Evolutionary conservation across 2,329 filamentous ascomycete species (phyloP).

Genomic region (Beauveria sp.): DNA sequence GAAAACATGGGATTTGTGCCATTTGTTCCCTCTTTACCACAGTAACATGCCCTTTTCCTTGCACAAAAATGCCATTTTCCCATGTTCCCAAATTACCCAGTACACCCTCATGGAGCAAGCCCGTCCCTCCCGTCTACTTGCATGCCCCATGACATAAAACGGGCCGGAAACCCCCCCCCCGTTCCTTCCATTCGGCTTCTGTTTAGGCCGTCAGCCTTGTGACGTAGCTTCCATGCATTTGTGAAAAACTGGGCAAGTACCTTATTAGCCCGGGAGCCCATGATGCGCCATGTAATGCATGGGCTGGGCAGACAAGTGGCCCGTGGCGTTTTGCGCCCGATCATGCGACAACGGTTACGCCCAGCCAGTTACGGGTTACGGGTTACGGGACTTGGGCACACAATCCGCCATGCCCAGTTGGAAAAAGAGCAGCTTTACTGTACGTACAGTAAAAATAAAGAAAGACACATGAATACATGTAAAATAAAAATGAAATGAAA

Average conservation of each 20-base stretch:
- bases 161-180: background rate
- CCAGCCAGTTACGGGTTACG: background rate
- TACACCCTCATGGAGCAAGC: no score
- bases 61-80: background rate
- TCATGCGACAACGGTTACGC: background rate
- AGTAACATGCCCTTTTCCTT: background rate
- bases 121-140: background rate
- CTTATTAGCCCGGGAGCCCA: background rate
- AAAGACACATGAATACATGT: background rate
- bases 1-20: background rate
- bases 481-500: background rate
- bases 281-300: background rate
- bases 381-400: background rate
- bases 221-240: slow-evolving; percentile 4
- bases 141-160: slow-evolving; percentile 5
- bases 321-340: slow-evolving; percentile 1
- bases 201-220: slow-evolving; percentile 7
- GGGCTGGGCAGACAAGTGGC: background rate
- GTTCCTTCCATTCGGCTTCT: background rate
- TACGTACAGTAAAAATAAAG: no score
- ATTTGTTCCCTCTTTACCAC: background rate
- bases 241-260: no score
- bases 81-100: background rate
- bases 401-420: background rate
- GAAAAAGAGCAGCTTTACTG: no score